Base-by-base conservation (phyloP, 306 rosid species). In the Hippophae tibetana region DNA sequence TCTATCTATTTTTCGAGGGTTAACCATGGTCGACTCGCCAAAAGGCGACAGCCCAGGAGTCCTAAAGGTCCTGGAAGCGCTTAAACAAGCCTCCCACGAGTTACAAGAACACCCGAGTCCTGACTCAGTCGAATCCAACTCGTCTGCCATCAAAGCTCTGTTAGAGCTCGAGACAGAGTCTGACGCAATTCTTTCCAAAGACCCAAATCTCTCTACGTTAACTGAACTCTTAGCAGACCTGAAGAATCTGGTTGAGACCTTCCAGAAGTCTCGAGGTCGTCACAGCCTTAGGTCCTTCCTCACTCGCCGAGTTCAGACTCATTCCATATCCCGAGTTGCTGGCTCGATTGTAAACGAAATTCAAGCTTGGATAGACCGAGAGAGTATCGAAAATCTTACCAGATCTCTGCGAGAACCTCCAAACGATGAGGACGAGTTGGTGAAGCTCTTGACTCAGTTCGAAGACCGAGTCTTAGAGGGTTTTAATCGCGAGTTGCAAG, bases 351-450 rank as follows among this genome's bases (percentile, higher is more conserved):
- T 78, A 60, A 63, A 81, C 13, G 92, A 92, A 66, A 79, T 92
- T 59, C 96, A 92, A 59, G 78, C 85, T 0, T 92, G 98, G 98
- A 92, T 92, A 42, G 95, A 87, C 66, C 92, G 95, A 6, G 83
- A 85, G 72, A 79, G 80, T 50, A 11, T 83, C 6, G 72, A 76
- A 9, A 9, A 50, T n/a, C 64, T 92, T 57, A 63, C 79, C 1
- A 49, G 63, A 5, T 53, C 58, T 10, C 72, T 86, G 11, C 45
- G 61, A 10, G 72, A 69, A 6, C 79, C 60, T 5, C 2, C 8
- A 10, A 8, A 2, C 13, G 31, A 73, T 58, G 68, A 81, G 47
- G 66, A 60, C 56, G 77, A 74, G 66, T 62, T 73, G 72, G 41
- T 67, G 14, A 43, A 42, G 13, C 81, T 83, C 3, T 49, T 85